Percentiles rank a stretch among this genome's conserved stretches.
Conservation (phyloP, 306 rosid genomes). For the Prunus dulcis region DNA sequence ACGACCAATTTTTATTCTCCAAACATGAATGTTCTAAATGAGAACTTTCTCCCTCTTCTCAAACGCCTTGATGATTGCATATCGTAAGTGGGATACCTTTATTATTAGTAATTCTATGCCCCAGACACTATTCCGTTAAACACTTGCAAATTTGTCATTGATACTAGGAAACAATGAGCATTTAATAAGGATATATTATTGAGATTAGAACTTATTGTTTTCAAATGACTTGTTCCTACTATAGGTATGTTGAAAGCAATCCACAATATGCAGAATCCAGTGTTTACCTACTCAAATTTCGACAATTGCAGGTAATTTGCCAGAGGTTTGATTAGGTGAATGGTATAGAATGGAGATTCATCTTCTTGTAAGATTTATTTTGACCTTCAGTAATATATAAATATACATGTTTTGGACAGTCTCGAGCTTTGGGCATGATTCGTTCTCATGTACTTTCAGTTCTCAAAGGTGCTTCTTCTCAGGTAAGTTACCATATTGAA, state of each 20-base stretch:
- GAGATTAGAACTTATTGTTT: background rate
- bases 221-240: constrained; percentile 18
- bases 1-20: constrained; percentile 87
- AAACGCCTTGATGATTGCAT: constrained; percentile 97
- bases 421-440: constrained; percentile 95
- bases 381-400: constrained; percentile 23
- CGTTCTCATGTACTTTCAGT: constrained; percentile 82
- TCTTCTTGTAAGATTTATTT: constrained; percentile 13
- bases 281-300: constrained; percentile 93
- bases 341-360: constrained; percentile 11
- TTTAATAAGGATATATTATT: background rate
- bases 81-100: constrained; percentile 58
- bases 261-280: constrained; percentile 96
- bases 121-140: background rate
- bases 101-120: constrained; percentile 5
- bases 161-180: constrained; percentile 1
- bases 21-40: constrained; percentile 82
- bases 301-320: constrained; percentile 83
- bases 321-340: constrained; percentile 8
- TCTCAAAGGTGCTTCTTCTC: constrained; percentile 91
- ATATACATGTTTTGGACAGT: constrained; percentile 50
- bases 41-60: constrained; percentile 84
- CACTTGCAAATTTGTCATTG: background rate
- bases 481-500: constrained; percentile 52
- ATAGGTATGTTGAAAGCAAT: constrained; percentile 90